Conservation (phyloP, 1,139 yeast species). For the Debaryomycetaceae sp. region DNA sequence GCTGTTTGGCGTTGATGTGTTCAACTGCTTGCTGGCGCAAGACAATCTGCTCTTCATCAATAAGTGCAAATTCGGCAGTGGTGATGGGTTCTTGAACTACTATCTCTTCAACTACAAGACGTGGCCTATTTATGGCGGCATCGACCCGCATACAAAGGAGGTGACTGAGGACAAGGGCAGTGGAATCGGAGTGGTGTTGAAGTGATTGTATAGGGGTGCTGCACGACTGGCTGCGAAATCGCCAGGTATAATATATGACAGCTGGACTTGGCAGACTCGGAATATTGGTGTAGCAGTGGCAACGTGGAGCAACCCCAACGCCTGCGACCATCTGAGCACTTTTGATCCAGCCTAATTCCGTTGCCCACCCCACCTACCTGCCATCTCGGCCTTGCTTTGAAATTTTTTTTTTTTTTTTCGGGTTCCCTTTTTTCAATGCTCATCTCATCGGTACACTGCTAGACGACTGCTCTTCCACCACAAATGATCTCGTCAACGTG, state of each 20-base stretch:
- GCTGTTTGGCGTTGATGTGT: conserved; percentile 70
- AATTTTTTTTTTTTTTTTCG: conserved; percentile 3
- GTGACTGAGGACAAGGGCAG: conserved; percentile 54
- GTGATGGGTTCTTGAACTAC: conserved; percentile 89
- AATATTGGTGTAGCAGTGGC: no score
- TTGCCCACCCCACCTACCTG: conserved; percentile 1
- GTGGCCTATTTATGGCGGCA: conserved; percentile 77
- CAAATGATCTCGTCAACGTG: conserved; percentile 83
- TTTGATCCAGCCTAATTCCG: no score
- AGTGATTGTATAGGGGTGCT: no score
- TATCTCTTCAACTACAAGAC: conserved; percentile 88
- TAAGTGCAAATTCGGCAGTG: conserved; percentile 83
- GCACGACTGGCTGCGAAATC: no score
- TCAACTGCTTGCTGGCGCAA: conserved; percentile 87
- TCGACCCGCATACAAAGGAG: conserved; percentile 49
- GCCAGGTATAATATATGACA: no score
- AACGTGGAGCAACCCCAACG: no score
- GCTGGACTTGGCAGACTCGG: no score
- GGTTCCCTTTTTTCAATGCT: conserved; percentile 1
- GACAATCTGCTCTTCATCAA: conserved; percentile 83
- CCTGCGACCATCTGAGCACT: no score
- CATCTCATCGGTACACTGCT: conserved; percentile 7
- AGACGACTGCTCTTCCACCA: background rate
- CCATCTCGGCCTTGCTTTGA: background rate
- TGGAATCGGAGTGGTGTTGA: conserved; percentile 86